These are phyloP conservation scores for Rosa hybrid DNA, from an alignment of 331 rosid genomes.

Conservation along the genomic window DNA sequence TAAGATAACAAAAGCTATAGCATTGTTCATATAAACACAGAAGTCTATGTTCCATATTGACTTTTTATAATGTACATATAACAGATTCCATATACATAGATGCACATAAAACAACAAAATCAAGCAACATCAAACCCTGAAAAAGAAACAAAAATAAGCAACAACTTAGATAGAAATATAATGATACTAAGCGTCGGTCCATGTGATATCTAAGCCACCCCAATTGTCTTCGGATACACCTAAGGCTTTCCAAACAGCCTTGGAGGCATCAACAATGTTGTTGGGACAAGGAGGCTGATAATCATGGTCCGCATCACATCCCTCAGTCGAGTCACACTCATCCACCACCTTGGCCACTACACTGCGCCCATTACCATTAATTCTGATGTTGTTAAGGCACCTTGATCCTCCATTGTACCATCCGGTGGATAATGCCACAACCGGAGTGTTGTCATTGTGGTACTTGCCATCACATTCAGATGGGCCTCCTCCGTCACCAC, in stretches of 20 bases:
- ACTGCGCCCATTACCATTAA: not conserved
- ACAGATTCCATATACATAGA: not conserved
- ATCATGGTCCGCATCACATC: not conserved
- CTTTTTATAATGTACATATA: no score
- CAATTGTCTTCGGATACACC: not conserved
- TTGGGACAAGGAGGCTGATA: not conserved
- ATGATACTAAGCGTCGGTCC: not conserved
- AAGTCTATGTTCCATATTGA: no score
- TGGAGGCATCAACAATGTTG: not conserved
- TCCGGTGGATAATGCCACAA: not conserved
- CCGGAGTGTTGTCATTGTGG: not conserved
- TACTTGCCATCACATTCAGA: not conserved
- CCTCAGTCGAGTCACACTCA: not conserved
- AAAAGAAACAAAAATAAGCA: not conserved
- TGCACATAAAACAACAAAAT: not conserved
- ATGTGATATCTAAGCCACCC: not conserved
- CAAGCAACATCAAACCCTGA: not conserved
- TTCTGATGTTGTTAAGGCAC: not conserved
- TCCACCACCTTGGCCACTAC: not conserved
- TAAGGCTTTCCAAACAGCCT: not conserved
- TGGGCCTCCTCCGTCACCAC: not conserved
- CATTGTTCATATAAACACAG: no score
- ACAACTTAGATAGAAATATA: not conserved
- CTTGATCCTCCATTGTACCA: not conserved
- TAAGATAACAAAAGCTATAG: no score